Percentiles rank a stretch among this genome's conserved stretches.
Conservation (phyloP, 2,329 filamentous ascomycete genomes). For the Sporothrix brunneoviolacea region DNA sequence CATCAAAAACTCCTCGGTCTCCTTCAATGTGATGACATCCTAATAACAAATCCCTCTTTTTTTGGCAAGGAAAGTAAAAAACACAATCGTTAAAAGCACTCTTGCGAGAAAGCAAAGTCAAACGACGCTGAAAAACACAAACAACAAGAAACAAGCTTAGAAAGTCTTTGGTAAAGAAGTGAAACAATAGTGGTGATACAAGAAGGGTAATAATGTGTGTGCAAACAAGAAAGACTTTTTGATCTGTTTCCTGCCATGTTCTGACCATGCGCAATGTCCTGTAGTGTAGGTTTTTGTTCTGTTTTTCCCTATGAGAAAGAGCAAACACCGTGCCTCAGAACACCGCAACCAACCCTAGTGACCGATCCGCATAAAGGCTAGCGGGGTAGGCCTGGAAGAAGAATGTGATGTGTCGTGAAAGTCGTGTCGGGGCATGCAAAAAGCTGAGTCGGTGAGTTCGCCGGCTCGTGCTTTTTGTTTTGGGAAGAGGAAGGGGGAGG, state of each 20-base stretch:
- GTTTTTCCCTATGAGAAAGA: neutral
- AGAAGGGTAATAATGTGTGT: neutral
- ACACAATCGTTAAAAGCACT: neutral
- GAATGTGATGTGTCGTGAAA: constrained; percentile 22
- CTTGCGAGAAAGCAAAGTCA: neutral
- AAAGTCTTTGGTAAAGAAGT: constrained; percentile 5
- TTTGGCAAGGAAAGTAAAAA: neutral
- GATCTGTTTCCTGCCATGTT: constrained; percentile 12
- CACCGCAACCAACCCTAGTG: constrained; percentile 21
- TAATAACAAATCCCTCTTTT: neutral
- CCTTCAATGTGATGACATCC: neutral
- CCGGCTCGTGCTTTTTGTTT: neutral
- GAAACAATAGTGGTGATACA: constrained; percentile 8
- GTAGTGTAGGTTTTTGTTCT: constrained; percentile 8
- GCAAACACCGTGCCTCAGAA: constrained; percentile 14
- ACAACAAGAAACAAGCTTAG: constrained; percentile 2
- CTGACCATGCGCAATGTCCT: constrained; percentile 11
- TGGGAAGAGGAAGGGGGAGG: neutral
- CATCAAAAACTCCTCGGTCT: neutral
- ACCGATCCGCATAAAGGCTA: constrained; percentile 21
- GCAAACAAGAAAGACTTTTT: constrained; percentile 8
- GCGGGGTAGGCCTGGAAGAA: constrained; percentile 23
- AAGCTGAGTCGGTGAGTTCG: too few relatives aligned
- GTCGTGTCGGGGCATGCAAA: constrained; percentile 33
- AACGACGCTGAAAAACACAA: neutral